Evolutionary conservation across 805 yeast species (phyloP).

Genomic region (Saccharomycopsis sp.): DNA sequence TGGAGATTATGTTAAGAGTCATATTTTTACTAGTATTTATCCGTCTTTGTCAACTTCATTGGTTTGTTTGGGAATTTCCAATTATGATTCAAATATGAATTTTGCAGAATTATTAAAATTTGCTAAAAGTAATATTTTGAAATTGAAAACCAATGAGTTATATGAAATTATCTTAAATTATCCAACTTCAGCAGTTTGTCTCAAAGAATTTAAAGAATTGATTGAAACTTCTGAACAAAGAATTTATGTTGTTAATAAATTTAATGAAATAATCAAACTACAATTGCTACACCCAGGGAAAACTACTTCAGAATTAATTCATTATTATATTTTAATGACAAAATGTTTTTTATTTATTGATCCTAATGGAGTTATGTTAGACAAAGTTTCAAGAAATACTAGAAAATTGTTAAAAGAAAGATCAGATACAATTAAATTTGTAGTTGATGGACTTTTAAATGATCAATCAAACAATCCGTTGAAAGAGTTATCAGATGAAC

Average conservation of each 20-base stretch:
- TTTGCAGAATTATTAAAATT: neutral
- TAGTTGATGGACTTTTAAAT: slow-evolving; percentile 62
- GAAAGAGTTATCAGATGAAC: no score
- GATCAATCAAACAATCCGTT: no score
- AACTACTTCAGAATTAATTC: slow-evolving; percentile 62
- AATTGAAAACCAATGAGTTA: slow-evolving; percentile 46
- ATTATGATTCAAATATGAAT: slow-evolving; percentile 60
- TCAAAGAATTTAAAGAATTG: slow-evolving; percentile 49
- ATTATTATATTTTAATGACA: slow-evolving; percentile 61
- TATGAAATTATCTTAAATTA: slow-evolving; percentile 44
- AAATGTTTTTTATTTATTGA: slow-evolving; percentile 67
- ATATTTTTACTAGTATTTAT: no score
- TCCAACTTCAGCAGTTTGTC: slow-evolving; percentile 42
- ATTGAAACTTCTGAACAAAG: slow-evolving; percentile 39
- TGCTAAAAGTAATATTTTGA: slow-evolving; percentile 17
- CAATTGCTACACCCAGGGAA: slow-evolving; percentile 69
- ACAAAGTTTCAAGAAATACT: slow-evolving; percentile 68
- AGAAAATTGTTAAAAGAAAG: slow-evolving; percentile 61
- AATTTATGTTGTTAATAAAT: slow-evolving; percentile 38
- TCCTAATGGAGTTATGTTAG: slow-evolving; percentile 76
- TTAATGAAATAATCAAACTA: slow-evolving; percentile 33
- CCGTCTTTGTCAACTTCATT: no score
- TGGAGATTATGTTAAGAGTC: no score
- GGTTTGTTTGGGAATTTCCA: no score
- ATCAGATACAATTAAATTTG: slow-evolving; percentile 56